Evolutionary conservation across 2,329 filamentous ascomycete genomes (phyloP), one percentile per base, ranked within the genome.

Genomic region (Pseudogymnoascus sp.): DNA sequence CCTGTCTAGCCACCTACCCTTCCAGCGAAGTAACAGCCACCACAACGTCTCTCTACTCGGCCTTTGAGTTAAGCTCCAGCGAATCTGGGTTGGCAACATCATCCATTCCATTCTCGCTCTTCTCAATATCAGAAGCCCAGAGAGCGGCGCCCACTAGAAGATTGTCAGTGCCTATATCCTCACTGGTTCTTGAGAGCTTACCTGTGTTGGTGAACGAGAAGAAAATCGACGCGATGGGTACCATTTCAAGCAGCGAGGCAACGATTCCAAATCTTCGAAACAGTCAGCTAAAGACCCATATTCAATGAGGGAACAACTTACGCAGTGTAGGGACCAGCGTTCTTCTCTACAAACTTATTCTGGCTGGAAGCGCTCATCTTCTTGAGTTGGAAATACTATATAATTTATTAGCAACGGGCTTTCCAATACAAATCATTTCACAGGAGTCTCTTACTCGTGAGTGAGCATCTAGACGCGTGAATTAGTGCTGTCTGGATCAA

Each of bases 141-240:
- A 97, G 77, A 6, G 93, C 93, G 61, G 92, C 93, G 6, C 92
- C 93, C 63, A 96, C 91, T 86, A 58, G 0, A 3, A 55, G 4
- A 10, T 13, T 9, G 7, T 55, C 8, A 55, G 48, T 21, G 21
- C 21, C 8, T 21, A 35, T n/a, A 1, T 18, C 4, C 25, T 48
- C 1, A n/a, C 39, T 61, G 36, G 27, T 21, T 6, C n/a, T 9
- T 5, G 15, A 59, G 36, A 8, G 67, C 75, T 70, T 76, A 83
- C 84, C 83, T 1, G 90, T 88, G 73, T 96, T 97, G 13, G 92
- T 96, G 73, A 95, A 97, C 0, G 88, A 82, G 71, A 96, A 96
- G 64, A 93, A 81, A 60, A 96, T 88, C 5, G 89, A 92, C 5
- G 82, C 85, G 64, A 97, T 77, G 0, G 93, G 93, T 1, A 97